Percentiles rank a stretch among this genome's conserved stretches.
Evolutionary conservation across 108 stramenopile species (phyloP).

Genomic region (Schizochytrium sp.): DNA sequence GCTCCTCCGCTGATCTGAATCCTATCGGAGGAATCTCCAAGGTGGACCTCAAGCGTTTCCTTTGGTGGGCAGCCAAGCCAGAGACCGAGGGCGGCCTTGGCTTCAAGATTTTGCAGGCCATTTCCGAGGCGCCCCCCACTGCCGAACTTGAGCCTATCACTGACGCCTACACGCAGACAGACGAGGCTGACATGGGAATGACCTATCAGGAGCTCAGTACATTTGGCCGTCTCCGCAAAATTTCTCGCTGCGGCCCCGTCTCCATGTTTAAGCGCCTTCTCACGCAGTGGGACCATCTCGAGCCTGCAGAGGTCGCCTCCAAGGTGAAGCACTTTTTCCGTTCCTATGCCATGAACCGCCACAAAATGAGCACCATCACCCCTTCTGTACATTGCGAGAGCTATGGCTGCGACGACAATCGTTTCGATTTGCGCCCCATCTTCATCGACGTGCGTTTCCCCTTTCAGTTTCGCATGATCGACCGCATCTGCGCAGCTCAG

Average conservation of each 20-base stretch:
- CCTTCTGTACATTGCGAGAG: conserved; percentile 95
- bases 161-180: conserved; percentile 32
- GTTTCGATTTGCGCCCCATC: conserved; percentile 91
- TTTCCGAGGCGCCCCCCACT: conserved; percentile 86
- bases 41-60: conserved; percentile 50
- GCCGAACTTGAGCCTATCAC: conserved; percentile 87
- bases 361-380: conserved; percentile 96
- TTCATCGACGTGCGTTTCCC: conserved; percentile 81
- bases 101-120: conserved; percentile 65
- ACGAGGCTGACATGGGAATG: conserved; percentile 96
- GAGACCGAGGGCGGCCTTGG: neutral
- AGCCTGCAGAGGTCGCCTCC: conserved; percentile 65
- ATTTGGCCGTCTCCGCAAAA: conserved; percentile 84
- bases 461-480: conserved; percentile 74
- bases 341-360: conserved; percentile 88
- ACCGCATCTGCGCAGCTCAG: conserved; percentile 17
- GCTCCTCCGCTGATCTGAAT: conserved; percentile 91
- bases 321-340: conserved; percentile 84
- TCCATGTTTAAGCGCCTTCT: conserved; percentile 81
- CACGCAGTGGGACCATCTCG: conserved; percentile 61
- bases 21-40: conserved; percentile 96
- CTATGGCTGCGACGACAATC: conserved; percentile 95
- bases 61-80: conserved; percentile 1
- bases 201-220: conserved; percentile 85
- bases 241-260: conserved; percentile 81